Evolutionary conservation across 2,329 filamentous ascomycete species (phyloP), one percentile per base, ranked within the genome.

Genomic region (Pseudomassariella vexata): DNA sequence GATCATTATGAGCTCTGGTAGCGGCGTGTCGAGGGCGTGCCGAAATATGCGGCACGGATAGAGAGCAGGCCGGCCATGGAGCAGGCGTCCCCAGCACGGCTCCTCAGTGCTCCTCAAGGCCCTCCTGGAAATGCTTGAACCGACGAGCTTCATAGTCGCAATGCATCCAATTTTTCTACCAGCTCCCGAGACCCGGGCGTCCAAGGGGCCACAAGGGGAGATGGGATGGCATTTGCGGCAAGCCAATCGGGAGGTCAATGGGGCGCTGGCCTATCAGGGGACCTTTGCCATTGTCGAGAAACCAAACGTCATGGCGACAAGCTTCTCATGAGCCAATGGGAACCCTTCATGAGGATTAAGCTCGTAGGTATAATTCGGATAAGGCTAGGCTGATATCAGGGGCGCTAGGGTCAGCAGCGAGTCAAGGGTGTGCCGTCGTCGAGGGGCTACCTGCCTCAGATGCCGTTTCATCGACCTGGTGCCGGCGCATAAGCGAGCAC

Each of bases 21-120:
- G n/a, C n/a, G n/a, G n/a, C n/a, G n/a, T n/a, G n/a, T n/a, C 34
- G 38, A 39, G 35, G 40, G 23, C 37, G 32, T 37, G 45, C 41
- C 41, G 47, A n/a, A n/a, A n/a, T n/a, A n/a, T n/a, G n/a, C n/a
- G 42, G 49, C 48, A 48, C 52, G 52, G 52, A 53, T 45, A 40
- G 49, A 51, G 31, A 36, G 41, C 20, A 44, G 47, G 46, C 52
- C 52, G 52, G 44, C 39, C 31, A 30, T 40, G 41, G 42, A 38
- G 36, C 22, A 38, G 33, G 45, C 33, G 45, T 46, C 46, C 41
- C 38, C 35, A 43, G 39, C 40, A 36, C 30, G 44, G 42, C 42
- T 38, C 39, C 42, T 44, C 49, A n/a, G n/a, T n/a, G n/a, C n/a
- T n/a, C n/a, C n/a, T n/a, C n/a, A n/a, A n/a, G n/a, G n/a, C 46